Evolutionary conservation across 805 yeast genomes (phyloP), one percentile per base, ranked within the genome.

Genomic region (Pichia paraexigua): DNA sequence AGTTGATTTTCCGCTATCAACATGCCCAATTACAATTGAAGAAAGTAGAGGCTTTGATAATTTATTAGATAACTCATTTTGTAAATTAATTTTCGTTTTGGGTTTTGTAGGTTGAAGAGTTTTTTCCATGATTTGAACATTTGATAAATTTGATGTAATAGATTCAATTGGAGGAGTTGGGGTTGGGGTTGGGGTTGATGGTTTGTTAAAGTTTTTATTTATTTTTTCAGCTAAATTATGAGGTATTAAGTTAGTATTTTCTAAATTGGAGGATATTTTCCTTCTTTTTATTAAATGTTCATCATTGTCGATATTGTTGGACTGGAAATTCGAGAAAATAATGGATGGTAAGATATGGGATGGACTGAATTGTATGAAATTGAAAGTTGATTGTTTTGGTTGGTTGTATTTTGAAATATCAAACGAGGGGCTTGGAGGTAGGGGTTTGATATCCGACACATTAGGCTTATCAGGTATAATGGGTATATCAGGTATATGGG

Each of bases 11-110:
- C 95, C 95, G 0, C 92, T 87, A 65, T 87, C 95, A 8, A 87
- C 92, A 64, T 87, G 95, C 12, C 95, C 94, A 57, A 87, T 84
- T 5, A 87, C 89, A 35, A 86, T 90, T 59, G 85, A 85, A n/a
- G 85, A 78, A 47, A 82, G 68, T 50, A 72, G 76, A 2, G 87
- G 85, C 58, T 81, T 82, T 49, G 57, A 50, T 7, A 56, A 54
- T 56, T 71, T 69, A 11, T 63, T 57, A 4, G 62, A 48, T 25
- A 78, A 55, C 57, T 75, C 77, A 24, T 66, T 53, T 15, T 59
- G 63, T 6, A 81, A 48, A 57, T 80, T 73, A 12, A 78, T 62
- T 47, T 71, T 68, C 52, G 69, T 67, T 54, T 72, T 71, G 0
- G 80, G 75, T 53, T 73, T 74, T 8, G 77, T 66, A 18, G 63